Evolutionary conservation across 1,284 basidiomycete species (phyloP).

Genomic region (Ceratorhiza oryzae-sativae): DNA sequence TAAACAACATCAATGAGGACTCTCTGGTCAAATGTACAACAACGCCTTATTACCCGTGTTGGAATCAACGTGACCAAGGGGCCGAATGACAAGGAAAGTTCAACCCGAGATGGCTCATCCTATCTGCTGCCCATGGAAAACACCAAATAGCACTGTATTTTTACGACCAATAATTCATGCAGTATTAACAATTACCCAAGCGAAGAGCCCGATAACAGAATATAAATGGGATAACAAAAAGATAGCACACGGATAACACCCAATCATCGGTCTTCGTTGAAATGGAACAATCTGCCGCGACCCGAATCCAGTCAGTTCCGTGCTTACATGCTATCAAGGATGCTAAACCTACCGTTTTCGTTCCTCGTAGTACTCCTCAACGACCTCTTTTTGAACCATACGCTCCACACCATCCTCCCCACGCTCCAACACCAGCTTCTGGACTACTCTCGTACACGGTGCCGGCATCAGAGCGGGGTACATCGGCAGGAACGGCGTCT

Average conservation of each 20-base stretch:
- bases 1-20: no score
- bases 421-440: conserved; percentile 20
- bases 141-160: no score
- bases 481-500: conserved; percentile 23
- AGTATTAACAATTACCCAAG: not conserved
- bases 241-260: not conserved
- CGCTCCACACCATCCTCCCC: conserved; percentile 21
- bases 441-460: conserved; percentile 16
- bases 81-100: no score
- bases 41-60: no score
- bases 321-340: not conserved
- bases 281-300: conserved; percentile 19
- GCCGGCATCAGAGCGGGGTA: conserved; percentile 27
- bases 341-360: conserved; percentile 19
- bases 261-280: conserved; percentile 16
- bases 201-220: not conserved
- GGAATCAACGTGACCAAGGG: no score
- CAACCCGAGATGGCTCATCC: no score
- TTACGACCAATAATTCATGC: conserved; percentile 21
- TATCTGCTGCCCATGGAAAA: no score
- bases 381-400: conserved; percentile 28
- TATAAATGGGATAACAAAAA: not conserved
- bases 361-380: conserved; percentile 26
- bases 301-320: not conserved
- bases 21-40: no score